phyloP scores from a whole-genome alignment of 225 moss, liverwort and hornwort genomes.

The Bryoerythrophyllum caledonicum region DNA sequence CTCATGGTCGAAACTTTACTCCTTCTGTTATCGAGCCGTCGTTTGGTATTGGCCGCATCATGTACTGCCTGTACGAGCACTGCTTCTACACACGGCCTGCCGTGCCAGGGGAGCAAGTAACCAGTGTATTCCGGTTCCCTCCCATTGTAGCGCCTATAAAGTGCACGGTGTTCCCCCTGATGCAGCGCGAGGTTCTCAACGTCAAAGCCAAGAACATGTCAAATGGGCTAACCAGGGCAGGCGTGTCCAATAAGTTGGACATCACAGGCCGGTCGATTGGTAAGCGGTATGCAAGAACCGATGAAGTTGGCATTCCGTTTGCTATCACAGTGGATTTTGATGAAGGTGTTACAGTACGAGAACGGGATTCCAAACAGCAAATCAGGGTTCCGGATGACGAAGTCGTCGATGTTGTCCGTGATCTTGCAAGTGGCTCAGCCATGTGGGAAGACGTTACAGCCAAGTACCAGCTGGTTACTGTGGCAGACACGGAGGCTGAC shows the following conservation, averaged over 20 bases:
- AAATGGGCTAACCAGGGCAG: conserved; percentile 59
- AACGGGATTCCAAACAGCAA: conserved; percentile 89
- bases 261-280: conserved; percentile 88
- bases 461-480: conserved; percentile 45
- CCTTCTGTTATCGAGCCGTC: conserved; percentile 94
- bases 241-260: conserved; percentile 84
- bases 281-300: conserved; percentile 85
- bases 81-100: conserved; percentile 70
- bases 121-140: conserved; percentile 68
- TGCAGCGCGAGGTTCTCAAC: conserved; percentile 55
- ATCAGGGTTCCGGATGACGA: conserved; percentile 62
- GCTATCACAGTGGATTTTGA: conserved; percentile 73
- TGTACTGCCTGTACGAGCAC: conserved; percentile 91
- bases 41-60: conserved; percentile 88
- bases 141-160: conserved; percentile 80
- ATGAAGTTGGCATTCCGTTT: conserved; percentile 92
- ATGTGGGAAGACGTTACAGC: conserved; percentile 58
- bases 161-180: conserved; percentile 76
- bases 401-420: conserved; percentile 63
- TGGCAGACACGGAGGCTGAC: conserved; percentile 33
- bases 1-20: conserved; percentile 57
- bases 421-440: conserved; percentile 65
- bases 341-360: conserved; percentile 77
- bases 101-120: conserved; percentile 70
- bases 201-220: conserved; percentile 53